Conservation (phyloP, 2,329 filamentous ascomycete genomes). For the Fusarium nematophilum region DNA sequence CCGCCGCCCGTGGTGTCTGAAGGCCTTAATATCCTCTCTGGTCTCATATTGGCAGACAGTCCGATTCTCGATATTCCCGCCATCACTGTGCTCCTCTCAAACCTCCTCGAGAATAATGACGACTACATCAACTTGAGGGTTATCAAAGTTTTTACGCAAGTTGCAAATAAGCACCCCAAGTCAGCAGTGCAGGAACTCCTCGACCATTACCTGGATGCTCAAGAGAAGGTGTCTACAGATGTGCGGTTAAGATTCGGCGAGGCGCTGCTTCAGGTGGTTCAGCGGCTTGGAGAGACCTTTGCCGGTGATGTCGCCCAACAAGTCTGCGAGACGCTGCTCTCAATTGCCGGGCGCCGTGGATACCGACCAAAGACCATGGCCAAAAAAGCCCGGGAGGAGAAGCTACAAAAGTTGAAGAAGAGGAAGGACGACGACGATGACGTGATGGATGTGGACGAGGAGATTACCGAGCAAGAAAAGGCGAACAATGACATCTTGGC, state of each 20-base stretch:
- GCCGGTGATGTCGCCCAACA: constrained; percentile 62
- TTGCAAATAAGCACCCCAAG: constrained; percentile 71
- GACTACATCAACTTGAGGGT: constrained; percentile 78
- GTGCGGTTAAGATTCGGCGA: constrained; percentile 76
- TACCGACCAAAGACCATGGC: constrained; percentile 69
- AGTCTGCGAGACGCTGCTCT: constrained; percentile 69
- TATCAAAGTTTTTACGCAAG: constrained; percentile 71
- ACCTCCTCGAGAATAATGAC: constrained; percentile 72
- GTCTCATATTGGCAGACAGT: constrained; percentile 65
- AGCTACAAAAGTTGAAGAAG: constrained; percentile 59
- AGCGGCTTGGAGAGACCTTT: constrained; percentile 68
- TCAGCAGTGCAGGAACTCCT: constrained; percentile 71
- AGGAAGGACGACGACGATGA: constrained; percentile 63
- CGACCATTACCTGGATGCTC: constrained; percentile 74
- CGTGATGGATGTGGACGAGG: constrained; percentile 57
- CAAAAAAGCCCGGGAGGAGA: constrained; percentile 64
- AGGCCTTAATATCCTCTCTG: constrained; percentile 70
- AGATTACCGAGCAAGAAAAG: constrained; percentile 56
- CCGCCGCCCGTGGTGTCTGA: constrained; percentile 75
- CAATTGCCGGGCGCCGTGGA: constrained; percentile 72
- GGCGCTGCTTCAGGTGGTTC: constrained; percentile 72
- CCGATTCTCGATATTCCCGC: constrained; percentile 74
- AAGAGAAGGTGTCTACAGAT: constrained; percentile 70
- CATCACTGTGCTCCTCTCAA: constrained; percentile 71
- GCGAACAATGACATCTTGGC: constrained; percentile 62